A percentile compares a stretch with the other conserved stretches of the same genome.
These are phyloP conservation scores for Euphorbia schlechtendalii DNA, from an alignment of 441 rosid species.

Conservation along the genomic window DNA sequence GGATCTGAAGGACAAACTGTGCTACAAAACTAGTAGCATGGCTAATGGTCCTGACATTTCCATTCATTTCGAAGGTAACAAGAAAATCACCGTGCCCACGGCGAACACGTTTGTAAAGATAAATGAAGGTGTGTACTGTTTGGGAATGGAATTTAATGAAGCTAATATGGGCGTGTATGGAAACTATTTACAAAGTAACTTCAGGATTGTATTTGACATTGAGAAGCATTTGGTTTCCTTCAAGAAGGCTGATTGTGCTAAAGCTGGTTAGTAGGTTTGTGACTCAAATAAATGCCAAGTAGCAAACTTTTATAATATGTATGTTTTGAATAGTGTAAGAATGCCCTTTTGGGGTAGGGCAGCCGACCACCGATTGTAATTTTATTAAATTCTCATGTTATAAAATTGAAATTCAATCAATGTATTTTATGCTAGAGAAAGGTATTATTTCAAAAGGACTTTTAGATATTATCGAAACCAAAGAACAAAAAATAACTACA, in stretches of 20 bases:
- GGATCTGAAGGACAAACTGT: neutral
- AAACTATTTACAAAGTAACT: neutral
- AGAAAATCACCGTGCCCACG: neutral
- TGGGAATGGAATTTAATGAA: neutral
- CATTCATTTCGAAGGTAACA: neutral
- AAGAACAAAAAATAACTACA: too few species aligned
- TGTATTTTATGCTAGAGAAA: too few species aligned
- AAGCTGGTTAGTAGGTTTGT: neutral
- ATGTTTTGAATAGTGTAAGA: too few species aligned
- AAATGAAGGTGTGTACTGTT: neutral
- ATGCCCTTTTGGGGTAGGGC: too few species aligned
- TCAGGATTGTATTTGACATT: neutral
- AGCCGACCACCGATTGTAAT: too few species aligned
- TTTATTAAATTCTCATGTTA: neutral
- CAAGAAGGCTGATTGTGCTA: neutral
- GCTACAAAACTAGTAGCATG: neutral
- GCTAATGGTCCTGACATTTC: neutral
- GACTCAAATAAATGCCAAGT: too few species aligned
- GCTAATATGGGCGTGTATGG: neutral
- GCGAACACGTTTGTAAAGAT: neutral
- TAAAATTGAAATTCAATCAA: neutral
- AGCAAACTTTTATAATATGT: too few species aligned
- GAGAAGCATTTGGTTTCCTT: neutral
- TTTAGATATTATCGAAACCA: too few species aligned
- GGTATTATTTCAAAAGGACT: neutral